These are phyloP conservation scores for Candida patagonica DNA, from an alignment of 805 yeast species.

Conservation along the genomic window DNA sequence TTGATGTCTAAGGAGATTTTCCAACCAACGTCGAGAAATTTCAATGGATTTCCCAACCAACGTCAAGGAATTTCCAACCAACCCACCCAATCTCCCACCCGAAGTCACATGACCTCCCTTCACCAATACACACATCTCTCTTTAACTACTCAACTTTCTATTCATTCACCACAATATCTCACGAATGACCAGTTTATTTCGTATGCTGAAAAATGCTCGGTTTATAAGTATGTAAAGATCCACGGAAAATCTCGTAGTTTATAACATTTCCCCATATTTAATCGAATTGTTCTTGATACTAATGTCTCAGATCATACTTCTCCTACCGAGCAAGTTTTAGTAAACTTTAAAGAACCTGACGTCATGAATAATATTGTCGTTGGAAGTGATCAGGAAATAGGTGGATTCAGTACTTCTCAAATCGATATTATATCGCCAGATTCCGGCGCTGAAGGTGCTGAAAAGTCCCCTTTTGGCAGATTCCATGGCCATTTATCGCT, in stretches of 20 bases:
- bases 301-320: constrained; percentile 3
- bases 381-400: constrained; percentile 65
- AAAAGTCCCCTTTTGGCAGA: constrained; percentile 36
- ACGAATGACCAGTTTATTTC: neutral
- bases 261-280: too few species aligned
- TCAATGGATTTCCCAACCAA: too few species aligned
- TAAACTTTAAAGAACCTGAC: constrained; percentile 47
- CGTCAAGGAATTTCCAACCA: too few species aligned
- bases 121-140: too few species aligned
- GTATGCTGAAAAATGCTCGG: neutral
- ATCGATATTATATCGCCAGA: constrained; percentile 33
- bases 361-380: constrained; percentile 42
- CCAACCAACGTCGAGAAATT: too few species aligned
- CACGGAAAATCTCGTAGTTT: neutral
- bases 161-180: too few species aligned
- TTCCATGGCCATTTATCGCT: constrained; percentile 63
- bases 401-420: constrained; percentile 65
- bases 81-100: too few species aligned
- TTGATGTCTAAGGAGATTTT: too few species aligned
- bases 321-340: constrained; percentile 33
- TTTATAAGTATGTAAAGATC: neutral
- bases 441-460: neutral
- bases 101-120: too few species aligned
- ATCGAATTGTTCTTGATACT: too few species aligned
- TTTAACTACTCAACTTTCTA: too few species aligned